Evolutionary conservation across 495 filamentous ascomycete species (phyloP).

Genomic region (Xylaria cubensis): DNA sequence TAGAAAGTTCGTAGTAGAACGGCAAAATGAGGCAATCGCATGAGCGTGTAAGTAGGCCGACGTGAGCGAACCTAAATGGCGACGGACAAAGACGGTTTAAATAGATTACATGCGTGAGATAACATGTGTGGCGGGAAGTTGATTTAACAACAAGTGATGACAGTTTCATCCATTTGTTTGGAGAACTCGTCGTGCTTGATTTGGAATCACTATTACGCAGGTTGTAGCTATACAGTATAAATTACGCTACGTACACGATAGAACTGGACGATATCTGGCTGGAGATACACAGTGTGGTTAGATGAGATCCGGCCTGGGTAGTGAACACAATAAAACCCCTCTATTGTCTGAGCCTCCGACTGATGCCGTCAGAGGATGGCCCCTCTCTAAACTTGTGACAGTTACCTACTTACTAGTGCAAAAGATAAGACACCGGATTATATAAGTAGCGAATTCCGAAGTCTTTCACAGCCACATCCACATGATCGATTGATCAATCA

Average conservation of each 20-base stretch:
- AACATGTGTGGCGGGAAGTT: conserved; percentile 4
- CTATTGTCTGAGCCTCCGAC: conserved; percentile 12
- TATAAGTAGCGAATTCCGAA: neutral
- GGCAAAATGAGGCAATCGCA: conserved; percentile 63
- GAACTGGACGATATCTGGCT: neutral
- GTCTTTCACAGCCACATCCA: neutral
- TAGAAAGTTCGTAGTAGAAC: conserved; percentile 59
- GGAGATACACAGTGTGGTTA: neutral
- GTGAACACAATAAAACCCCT: conserved; percentile 2
- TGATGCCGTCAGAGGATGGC: conserved; percentile 20
- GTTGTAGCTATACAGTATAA: conserved; percentile 5
- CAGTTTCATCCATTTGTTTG: conserved; percentile 17
- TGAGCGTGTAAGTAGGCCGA: conserved; percentile 37
- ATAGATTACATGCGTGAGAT: neutral
- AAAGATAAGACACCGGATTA: conserved; percentile 8
- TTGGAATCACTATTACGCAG: conserved; percentile 23
- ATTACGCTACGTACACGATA: neutral
- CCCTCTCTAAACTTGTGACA: too few relatives aligned
- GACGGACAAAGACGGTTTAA: neutral
- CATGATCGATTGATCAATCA: neutral
- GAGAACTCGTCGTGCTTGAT: conserved; percentile 7
- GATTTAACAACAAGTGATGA: conserved; percentile 15
- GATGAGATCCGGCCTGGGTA: neutral
- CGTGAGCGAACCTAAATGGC: neutral
- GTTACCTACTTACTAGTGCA: neutral